Conservation (phyloP, 345 rosid genomes). For the Pistacia vera region DNA sequence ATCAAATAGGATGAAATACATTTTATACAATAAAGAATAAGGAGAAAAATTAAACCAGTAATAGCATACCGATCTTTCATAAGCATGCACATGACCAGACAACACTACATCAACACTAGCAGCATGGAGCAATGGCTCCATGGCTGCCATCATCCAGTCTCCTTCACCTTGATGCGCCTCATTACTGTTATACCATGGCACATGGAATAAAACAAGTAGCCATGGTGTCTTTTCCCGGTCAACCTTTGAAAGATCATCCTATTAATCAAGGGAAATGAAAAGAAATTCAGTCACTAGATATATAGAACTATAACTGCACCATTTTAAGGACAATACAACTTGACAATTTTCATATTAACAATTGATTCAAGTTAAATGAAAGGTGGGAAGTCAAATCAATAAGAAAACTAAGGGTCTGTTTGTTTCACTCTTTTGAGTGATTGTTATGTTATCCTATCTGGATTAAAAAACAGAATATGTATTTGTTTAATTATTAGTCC, state of each 20-base stretch:
- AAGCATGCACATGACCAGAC: slow-evolving; percentile 97
- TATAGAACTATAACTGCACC: background rate
- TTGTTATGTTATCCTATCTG: no score
- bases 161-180: slow-evolving; percentile 88
- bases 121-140: slow-evolving; percentile 86
- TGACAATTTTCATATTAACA: background rate
- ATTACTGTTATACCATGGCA: slow-evolving; percentile 96
- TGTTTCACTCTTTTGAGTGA: no score
- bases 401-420: background rate
- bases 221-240: slow-evolving; percentile 85
- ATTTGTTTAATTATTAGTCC: no score
- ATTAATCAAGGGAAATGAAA: slow-evolving; percentile 15
- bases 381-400: background rate
- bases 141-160: slow-evolving; percentile 70
- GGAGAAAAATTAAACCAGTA: background rate
- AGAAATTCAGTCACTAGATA: slow-evolving; percentile 1
- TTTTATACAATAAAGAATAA: slow-evolving; percentile 18
- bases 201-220: slow-evolving; percentile 81
- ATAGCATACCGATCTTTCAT: slow-evolving; percentile 76
- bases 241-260: slow-evolving; percentile 85
- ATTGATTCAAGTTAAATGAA: background rate
- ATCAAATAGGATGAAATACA: slow-evolving; percentile 15
- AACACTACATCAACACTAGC: slow-evolving; percentile 77
- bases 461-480: no score
- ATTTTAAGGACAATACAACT: background rate